Base-by-base conservation (phyloP, 164 flowering plant genomes). In the Magnolia kwangsiensis region DNA sequence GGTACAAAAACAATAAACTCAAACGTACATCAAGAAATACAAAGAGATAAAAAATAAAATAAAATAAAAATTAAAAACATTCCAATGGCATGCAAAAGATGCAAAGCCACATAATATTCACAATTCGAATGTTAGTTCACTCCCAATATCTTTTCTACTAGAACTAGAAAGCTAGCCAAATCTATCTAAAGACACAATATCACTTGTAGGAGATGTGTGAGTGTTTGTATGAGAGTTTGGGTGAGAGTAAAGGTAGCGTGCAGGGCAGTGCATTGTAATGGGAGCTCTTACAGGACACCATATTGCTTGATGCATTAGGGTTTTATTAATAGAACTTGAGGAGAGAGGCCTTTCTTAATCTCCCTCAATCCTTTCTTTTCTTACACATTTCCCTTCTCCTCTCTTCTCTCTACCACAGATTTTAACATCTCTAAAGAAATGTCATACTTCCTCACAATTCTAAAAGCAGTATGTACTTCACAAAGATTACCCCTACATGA, bases 151-250 rank as follows among this genome's bases (percentile, higher is more conserved):
- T 23, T 5, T 70, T 45, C 11, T 49, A 14, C 24, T 51, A 31
- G 51, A 75, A 10, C 24, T 51, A 68, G 51, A 75, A 75, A 10
- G 49, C 67, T 6, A 58, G 27, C n/a, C 49, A 75, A 69, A 31
- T n/a, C 2, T 19, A 19, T 24, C 9, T 21, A 67, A 67, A 55
- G 51, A 29, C n/a, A 68, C 5, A 21, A 13, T 29, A 31, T 68
- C 23, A 68, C 71, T 68, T 27, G 24, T 37, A 23, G 68, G 24
- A 65, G 68, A 65, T 10, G 16, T 8, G 24, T 65, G 24, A 24
- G 21, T 65, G 24, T 24, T 65, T 65, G 11, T 10, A 0, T 65
- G 23, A 18, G 6, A 20, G 20, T 16, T 21, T 7, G 64, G 64
- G 64, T 37, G 45, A 3, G 45, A 0, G 45, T 3, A 37, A 37